Percentiles rank a stretch among this genome's conserved stretches.
Conservation (phyloP, 257 asterid genomes). For the Solanum tarijense region DNA sequence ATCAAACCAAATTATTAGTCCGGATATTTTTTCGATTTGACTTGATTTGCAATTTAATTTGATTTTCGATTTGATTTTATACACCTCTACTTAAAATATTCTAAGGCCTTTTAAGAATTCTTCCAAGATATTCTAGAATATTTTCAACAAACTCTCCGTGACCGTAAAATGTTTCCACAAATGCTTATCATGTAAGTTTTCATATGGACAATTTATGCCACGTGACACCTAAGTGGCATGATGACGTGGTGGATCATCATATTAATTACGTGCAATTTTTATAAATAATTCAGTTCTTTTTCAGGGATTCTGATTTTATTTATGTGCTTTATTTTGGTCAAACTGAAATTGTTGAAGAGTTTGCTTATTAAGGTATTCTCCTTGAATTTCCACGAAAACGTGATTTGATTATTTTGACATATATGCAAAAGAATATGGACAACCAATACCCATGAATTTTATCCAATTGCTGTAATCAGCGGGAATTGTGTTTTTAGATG, state of each 20-base stretch:
- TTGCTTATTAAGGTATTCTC: not conserved
- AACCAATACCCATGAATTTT: too few species aligned
- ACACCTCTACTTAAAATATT: too few species aligned
- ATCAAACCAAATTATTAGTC: too few species aligned
- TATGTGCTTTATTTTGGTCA: not conserved
- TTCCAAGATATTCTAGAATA: not conserved
- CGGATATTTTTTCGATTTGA: too few species aligned
- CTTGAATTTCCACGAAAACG: not conserved
- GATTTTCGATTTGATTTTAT: too few species aligned
- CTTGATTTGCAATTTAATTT: too few species aligned
- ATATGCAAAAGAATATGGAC: not conserved
- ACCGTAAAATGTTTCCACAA: too few species aligned
- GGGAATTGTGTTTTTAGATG: too few species aligned
- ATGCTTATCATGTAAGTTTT: not conserved
- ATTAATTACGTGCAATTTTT: not conserved
- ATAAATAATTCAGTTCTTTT: too few species aligned
- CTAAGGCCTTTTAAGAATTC: too few species aligned
- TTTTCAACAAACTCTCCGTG: too few species aligned
- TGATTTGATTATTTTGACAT: not conserved
- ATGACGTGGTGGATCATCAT: not conserved
- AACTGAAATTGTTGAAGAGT: not conserved
- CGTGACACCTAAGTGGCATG: not conserved
- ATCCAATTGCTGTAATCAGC: too few species aligned
- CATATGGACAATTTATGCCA: not conserved
- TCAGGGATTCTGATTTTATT: not conserved